Percentiles rank a stretch among this genome's conserved stretches.
Evolutionary conservation across 768 basidiomycete species (phyloP).

Genomic region (Lyophyllum decastes): DNA sequence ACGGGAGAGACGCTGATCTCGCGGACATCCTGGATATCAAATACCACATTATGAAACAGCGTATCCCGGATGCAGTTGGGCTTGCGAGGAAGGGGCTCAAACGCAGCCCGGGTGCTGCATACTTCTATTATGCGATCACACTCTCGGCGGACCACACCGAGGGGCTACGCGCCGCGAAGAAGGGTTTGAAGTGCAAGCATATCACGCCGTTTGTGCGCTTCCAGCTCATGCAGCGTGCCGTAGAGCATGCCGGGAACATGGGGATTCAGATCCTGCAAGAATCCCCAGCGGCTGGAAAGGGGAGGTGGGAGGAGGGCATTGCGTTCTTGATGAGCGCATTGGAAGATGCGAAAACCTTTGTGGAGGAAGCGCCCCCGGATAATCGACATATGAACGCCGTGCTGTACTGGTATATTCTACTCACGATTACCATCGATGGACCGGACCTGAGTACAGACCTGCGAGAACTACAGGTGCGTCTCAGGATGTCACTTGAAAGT

Average conservation of each 20-base stretch:
- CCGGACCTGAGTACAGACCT: constrained; percentile 50
- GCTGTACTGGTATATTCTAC: constrained; percentile 58
- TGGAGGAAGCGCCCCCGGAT: constrained; percentile 60
- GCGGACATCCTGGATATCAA: constrained; percentile 73
- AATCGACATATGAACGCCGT: constrained; percentile 61
- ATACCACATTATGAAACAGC: constrained; percentile 48
- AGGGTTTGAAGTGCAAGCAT: constrained; percentile 59
- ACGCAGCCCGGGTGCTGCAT: constrained; percentile 59
- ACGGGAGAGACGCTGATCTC: constrained; percentile 43
- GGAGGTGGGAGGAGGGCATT: constrained; percentile 59
- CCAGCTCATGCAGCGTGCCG: constrained; percentile 60
- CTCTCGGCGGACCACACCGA: constrained; percentile 46
- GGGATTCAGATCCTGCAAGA: constrained; percentile 51
- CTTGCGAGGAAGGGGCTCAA: constrained; percentile 48
- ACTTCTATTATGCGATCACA: constrained; percentile 65
- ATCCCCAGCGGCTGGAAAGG: constrained; percentile 38
- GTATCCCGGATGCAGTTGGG: constrained; percentile 47
- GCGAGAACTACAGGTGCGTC: constrained; percentile 49
- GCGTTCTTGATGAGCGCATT: constrained; percentile 61
- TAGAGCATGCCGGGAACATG: constrained; percentile 60
- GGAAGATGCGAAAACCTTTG: constrained; percentile 60
- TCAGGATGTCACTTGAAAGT: not conserved
- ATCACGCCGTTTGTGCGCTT: constrained; percentile 57
- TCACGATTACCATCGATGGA: constrained; percentile 53
- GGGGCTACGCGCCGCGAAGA: constrained; percentile 65